These are phyloP conservation scores for Oryza coarctata DNA, from an alignment of 176 grass and related monocot species.

Conservation along the genomic window DNA sequence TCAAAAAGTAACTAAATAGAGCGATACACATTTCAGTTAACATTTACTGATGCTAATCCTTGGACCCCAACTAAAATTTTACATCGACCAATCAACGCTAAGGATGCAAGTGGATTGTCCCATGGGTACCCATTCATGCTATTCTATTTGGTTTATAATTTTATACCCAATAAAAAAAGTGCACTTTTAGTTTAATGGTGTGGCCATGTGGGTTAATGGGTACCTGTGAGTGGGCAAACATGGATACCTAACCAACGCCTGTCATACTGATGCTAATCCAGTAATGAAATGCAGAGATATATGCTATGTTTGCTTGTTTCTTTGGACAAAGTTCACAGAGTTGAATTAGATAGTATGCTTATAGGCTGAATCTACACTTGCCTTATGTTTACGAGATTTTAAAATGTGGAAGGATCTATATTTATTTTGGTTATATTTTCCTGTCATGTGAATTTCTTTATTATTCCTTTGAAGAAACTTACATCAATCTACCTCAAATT, in stretches of 20 bases:
- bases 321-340: background rate
- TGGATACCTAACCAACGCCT: background rate
- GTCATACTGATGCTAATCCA: background rate
- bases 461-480: conserved; percentile 1
- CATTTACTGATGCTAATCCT: conserved; percentile 23
- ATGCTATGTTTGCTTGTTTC: background rate
- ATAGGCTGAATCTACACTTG: conserved; percentile 17
- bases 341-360: conserved; percentile 11
- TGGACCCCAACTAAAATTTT: conserved; percentile 12
- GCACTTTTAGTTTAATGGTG: background rate
- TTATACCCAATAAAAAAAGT: background rate
- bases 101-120: background rate
- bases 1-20: background rate
- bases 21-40: background rate
- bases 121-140: background rate
- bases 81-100: background rate
- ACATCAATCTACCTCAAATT: background rate
- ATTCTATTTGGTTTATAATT: background rate
- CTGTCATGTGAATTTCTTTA: conserved; percentile 13
- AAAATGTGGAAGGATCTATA: background rate
- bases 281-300: conserved; percentile 7
- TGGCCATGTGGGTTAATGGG: background rate
- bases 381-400: background rate
- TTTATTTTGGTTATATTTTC: background rate
- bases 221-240: background rate